Base-by-base conservation (phyloP, 2,329 filamentous ascomycete species). In the Tympanopsis confertula region DNA sequence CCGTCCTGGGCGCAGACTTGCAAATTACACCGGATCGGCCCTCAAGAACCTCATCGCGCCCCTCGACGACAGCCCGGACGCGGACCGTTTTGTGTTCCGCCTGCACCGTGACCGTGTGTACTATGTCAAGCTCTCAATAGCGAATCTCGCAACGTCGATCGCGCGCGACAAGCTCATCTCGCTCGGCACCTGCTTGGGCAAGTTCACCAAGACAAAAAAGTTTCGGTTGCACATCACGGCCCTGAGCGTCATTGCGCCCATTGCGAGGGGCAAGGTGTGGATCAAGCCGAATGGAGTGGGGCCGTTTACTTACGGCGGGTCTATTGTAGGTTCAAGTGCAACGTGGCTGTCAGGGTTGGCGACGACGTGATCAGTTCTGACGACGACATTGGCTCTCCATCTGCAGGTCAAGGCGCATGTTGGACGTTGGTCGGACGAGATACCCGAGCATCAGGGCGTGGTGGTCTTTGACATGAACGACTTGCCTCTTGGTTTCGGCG, bases 191-290 rank as follows among this genome's bases (percentile, higher is more conserved):
- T 95, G 87, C 56, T 64, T 96, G 12, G 76, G 87, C 52, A 94
- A 95, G 58, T 93, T 95, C 66, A 95, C 88, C 44, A 96, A 95
- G 69, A 85, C 87, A 4, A 86, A 87, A 45, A 95, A 96, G 61
- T 96, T 98, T 66, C 71, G 89, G 38, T 69, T 98, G 39, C 88
- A 95, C 65, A 85, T 96, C 54, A 96, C 89, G 2, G 84, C 48
- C 14, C 69, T 98, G 41, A 82, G 87, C 45, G 75, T 95, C 45
- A 82, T 98, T 46, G 84, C 88, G 40, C 82, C 86, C 46, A 86
- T 95, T 58, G 89, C 89, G 33, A 72, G 91, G 42, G 94, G 94
- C 65, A 96, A 96, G 75, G 79, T 96, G 49, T 96, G 88, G 87
- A 81, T 98, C 48, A 93, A 93, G 63, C 74, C 80, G 42, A 96